Evolutionary conservation across 345 rosid species (phyloP).

Genomic region (Sisymbrium irio): DNA sequence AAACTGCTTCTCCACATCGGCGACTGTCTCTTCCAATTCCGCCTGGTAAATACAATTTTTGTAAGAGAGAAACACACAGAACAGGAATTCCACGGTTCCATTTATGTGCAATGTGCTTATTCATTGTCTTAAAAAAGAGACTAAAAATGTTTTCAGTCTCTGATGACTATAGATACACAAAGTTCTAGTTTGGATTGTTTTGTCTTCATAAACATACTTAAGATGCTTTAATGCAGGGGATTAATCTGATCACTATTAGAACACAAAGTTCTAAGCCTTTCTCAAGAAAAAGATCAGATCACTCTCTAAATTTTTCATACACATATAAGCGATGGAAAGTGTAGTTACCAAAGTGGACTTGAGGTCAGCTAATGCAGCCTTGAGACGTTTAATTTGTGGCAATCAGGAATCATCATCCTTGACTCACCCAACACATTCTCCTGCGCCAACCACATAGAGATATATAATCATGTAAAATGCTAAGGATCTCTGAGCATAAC

Average conservation of each 20-base stretch:
- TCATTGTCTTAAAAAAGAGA: not conserved
- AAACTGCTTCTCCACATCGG: conserved; percentile 58
- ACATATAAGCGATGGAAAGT: not conserved
- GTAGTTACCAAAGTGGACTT: conserved; percentile 68
- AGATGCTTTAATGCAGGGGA: not conserved
- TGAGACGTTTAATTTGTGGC: conserved; percentile 83
- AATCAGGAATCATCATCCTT: conserved; percentile 97
- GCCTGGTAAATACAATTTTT: conserved; percentile 37
- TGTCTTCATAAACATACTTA: no score
- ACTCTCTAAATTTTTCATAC: not conserved
- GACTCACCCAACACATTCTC: conserved; percentile 97
- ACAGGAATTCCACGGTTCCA: not conserved
- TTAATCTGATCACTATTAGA: not conserved
- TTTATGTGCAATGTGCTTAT: not conserved
- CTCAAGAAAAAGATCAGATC: no score
- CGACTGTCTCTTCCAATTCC: conserved; percentile 57
- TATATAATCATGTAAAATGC: no score
- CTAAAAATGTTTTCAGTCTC: not conserved
- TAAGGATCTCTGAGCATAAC: no score
- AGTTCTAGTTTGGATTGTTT: no score
- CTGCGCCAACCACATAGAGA: no score
- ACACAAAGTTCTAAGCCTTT: no score
- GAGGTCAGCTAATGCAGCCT: conserved; percentile 70
- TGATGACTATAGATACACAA: no score
- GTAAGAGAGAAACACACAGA: not conserved